Evolutionary conservation across 768 basidiomycete genomes (phyloP), one percentile per base, ranked within the genome.

Genomic region (Rickenella mellea): DNA sequence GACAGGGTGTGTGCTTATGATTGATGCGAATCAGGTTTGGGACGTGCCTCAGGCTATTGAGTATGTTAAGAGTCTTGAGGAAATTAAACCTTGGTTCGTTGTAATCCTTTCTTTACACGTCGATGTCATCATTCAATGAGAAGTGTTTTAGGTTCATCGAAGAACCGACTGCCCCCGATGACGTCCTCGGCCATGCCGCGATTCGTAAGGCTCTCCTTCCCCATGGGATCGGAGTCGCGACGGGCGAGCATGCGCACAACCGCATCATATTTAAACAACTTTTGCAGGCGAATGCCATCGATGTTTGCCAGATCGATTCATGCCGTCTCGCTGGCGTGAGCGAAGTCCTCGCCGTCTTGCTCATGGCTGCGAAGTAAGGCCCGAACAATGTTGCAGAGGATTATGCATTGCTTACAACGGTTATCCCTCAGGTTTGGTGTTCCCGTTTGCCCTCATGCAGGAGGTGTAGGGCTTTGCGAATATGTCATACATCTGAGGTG

Each of bases 11-110:
- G 93, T 97, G 33, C 68, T 97, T 35, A 97, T 97, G 93, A 87
- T 97, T 47, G 93, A 97, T 61, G 86, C 93, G 28, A 98, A 98
- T 63, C 93, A 96, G 62, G 84, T 93, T 5, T 93, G 88, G 88
- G 92, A 94, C 51, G 94, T 98, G 12, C 70, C 80, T 22, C 76
- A 92, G 59, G 93, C 94, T 6, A 85, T 96, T 52, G 86, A 93
- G 22, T 94, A 94, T 59, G 88, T 93, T 46, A 78, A 76, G 51
- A 72, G 78, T 41, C 71, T 97, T 27, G 71, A 76, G 51, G 73
- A 76, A 40, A 77, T 91, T 59, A 88, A 82, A 53, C 93, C 93
- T 19, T 97, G 93, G 92, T 85, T 51, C 49, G 67, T 47, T 1
- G 10, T 5, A 26, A 19, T 39, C 19, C 10, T 6, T 26, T 30